Conservation (phyloP, 2,329 filamentous ascomycete genomes). For the Dichotomopilus funicola region DNA sequence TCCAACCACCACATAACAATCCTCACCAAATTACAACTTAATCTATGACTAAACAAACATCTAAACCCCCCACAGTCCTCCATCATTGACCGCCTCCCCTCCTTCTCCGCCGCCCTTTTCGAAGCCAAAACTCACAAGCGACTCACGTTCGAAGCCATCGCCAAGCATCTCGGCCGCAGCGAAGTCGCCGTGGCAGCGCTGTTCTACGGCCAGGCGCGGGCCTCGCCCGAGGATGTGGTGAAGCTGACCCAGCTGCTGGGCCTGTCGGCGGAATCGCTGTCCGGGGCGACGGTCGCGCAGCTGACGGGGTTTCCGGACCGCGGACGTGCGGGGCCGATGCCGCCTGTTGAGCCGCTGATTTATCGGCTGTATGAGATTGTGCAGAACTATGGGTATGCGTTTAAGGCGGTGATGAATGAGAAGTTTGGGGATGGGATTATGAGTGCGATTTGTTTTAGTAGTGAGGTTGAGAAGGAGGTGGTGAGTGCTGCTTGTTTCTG, state of each 20-base stretch:
- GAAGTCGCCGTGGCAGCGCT: conserved; percentile 82
- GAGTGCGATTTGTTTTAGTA: conserved; percentile 89
- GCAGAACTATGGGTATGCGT: conserved; percentile 94
- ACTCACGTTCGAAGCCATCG: conserved; percentile 75
- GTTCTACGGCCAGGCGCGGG: conserved; percentile 70
- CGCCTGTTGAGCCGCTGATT: conserved; percentile 76
- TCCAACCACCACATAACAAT: not conserved
- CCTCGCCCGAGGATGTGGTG: conserved; percentile 45
- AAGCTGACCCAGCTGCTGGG: conserved; percentile 53
- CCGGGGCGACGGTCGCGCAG: conserved; percentile 48
- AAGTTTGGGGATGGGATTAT: conserved; percentile 94
- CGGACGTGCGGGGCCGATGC: conserved; percentile 73
- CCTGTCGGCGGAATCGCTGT: conserved; percentile 37
- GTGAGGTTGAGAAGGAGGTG: conserved; percentile 88
- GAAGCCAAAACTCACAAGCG: conserved; percentile 69
- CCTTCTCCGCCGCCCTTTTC: conserved; percentile 68
- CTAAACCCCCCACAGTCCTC: conserved; percentile 30
- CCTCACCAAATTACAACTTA: not conserved
- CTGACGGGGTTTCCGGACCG: conserved; percentile 73
- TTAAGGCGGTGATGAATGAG: conserved; percentile 92
- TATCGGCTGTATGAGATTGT: conserved; percentile 91
- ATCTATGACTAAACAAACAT: not conserved
- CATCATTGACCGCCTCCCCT: conserved; percentile 62
- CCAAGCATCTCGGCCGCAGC: conserved; percentile 63
- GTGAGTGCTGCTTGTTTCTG: not conserved